Percentiles rank a stretch among this genome's conserved stretches.
Evolutionary conservation across 1,284 basidiomycete genomes (phyloP).

Genomic region (Porogramme epimiltina): DNA sequence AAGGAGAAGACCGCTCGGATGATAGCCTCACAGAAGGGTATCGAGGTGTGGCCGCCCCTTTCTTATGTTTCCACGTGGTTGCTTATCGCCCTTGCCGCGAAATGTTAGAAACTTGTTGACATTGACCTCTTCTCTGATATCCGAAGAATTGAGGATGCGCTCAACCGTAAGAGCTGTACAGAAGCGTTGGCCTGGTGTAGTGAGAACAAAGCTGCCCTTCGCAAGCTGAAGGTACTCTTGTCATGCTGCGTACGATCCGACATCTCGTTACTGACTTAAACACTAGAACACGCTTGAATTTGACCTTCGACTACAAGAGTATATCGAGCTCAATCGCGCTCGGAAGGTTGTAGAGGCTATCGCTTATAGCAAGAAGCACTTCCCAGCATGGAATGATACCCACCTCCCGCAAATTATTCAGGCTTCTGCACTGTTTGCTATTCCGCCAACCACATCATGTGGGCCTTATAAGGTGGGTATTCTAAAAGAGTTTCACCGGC

Average conservation of each 20-base stretch:
- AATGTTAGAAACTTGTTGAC: constrained; percentile 80
- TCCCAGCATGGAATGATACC: constrained; percentile 82
- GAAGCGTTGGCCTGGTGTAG: constrained; percentile 95
- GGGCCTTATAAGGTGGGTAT: constrained; percentile 66
- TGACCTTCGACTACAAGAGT: constrained; percentile 93
- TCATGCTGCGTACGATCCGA: too few relatives aligned
- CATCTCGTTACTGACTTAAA: background rate
- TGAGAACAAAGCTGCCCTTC: constrained; percentile 91
- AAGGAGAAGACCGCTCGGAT: constrained; percentile 69
- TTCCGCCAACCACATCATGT: constrained; percentile 64
- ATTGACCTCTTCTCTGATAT: constrained; percentile 93
- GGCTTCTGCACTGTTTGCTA: constrained; percentile 78
- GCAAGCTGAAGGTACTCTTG: constrained; percentile 84
- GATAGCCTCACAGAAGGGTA: constrained; percentile 69
- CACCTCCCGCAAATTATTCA: constrained; percentile 78
- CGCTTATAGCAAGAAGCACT: constrained; percentile 80
- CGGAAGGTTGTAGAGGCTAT: constrained; percentile 80
- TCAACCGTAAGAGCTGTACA: constrained; percentile 75
- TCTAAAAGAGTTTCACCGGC: background rate
- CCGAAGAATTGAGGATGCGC: constrained; percentile 79
- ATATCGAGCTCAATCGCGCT: constrained; percentile 85
- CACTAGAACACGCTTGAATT: constrained; percentile 91
- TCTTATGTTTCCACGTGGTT: background rate
- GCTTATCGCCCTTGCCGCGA: background rate
- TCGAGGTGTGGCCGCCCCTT: constrained; percentile 56